phyloP scores from a whole-genome alignment of 1,284 basidiomycete species.

The Cryptococcus jaspeensis region DNA sequence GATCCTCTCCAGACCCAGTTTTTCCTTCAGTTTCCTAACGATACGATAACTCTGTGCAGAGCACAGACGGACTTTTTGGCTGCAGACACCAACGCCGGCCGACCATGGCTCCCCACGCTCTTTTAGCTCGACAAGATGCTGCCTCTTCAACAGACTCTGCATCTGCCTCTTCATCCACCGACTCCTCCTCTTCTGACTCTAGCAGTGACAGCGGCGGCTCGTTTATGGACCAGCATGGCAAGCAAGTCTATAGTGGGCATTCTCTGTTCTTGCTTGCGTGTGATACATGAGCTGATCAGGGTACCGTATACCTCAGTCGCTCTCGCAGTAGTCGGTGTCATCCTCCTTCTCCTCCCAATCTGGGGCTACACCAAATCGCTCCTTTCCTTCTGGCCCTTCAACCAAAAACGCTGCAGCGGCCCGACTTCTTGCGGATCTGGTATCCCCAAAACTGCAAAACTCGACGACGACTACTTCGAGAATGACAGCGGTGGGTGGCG shows the following conservation, averaged over 20 bases:
- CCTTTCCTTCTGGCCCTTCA: conserved; percentile 14
- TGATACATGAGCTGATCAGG: too few species aligned
- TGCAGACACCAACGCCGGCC: too few species aligned
- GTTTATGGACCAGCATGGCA: conserved; percentile 10
- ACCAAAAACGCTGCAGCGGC: conserved; percentile 10
- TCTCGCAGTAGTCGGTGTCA: not conserved
- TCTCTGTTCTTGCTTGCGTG: too few species aligned
- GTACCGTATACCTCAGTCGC: not conserved
- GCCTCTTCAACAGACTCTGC: not conserved
- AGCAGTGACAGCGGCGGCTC: not conserved
- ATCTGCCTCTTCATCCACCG: not conserved
- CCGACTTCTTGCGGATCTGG: not conserved
- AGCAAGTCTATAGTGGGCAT: conserved; percentile 11
- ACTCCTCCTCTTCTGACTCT: not conserved
- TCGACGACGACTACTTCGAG: too few species aligned
- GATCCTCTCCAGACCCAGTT: not conserved
- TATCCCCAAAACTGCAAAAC: too few species aligned
- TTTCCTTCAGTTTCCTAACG: not conserved
- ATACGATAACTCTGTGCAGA: not conserved
- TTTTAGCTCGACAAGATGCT: conserved; percentile 5
- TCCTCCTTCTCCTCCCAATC: conserved; percentile 8
- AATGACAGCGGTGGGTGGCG: too few species aligned
- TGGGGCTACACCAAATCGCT: conserved; percentile 6
- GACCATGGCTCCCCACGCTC: conserved; percentile 11
- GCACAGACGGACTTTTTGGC: not conserved